Evolutionary conservation across 768 basidiomycete genomes (phyloP).

Genomic region (Boletus pseudopeckii): DNA sequence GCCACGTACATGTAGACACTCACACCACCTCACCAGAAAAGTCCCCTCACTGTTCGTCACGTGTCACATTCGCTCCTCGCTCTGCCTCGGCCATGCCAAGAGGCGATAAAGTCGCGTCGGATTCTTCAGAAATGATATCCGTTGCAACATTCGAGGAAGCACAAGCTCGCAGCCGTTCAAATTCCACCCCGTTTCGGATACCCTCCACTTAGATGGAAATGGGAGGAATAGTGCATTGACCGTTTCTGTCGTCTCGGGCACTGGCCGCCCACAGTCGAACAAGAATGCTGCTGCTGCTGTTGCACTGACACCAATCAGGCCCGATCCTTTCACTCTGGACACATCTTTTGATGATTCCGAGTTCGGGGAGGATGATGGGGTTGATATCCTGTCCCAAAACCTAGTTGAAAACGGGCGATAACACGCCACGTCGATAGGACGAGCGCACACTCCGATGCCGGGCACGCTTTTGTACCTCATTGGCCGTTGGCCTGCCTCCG

Average conservation of each 20-base stretch:
- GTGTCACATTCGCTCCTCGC: too few relatives aligned
- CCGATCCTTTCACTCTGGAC: slow-evolving; percentile 13
- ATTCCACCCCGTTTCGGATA: slow-evolving; percentile 50
- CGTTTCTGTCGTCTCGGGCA: slow-evolving; percentile 19
- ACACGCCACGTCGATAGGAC: slow-evolving; percentile 18
- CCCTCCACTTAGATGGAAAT: slow-evolving; percentile 24
- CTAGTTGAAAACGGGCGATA: neutral
- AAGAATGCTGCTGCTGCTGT: slow-evolving; percentile 1
- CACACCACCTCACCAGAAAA: too few relatives aligned
- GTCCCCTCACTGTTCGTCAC: too few relatives aligned
- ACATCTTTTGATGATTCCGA: slow-evolving; percentile 32
- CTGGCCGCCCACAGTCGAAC: slow-evolving; percentile 12
- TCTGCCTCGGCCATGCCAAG: too few relatives aligned
- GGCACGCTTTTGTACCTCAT: too few relatives aligned
- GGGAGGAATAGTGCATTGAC: slow-evolving; percentile 27
- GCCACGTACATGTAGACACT: too few relatives aligned
- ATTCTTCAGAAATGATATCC: too few relatives aligned
- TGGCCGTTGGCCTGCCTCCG: too few relatives aligned
- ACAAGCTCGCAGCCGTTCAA: slow-evolving; percentile 51
- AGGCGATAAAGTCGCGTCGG: too few relatives aligned
- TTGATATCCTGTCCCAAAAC: slow-evolving; percentile 34
- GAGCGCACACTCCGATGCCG: too few relatives aligned
- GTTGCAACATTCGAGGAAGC: too few relatives aligned
- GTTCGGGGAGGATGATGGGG: slow-evolving; percentile 20
- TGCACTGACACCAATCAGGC: slow-evolving; percentile 11